Evolutionary conservation across 805 yeast genomes (phyloP).

Genomic region (Ogataea neopini): DNA sequence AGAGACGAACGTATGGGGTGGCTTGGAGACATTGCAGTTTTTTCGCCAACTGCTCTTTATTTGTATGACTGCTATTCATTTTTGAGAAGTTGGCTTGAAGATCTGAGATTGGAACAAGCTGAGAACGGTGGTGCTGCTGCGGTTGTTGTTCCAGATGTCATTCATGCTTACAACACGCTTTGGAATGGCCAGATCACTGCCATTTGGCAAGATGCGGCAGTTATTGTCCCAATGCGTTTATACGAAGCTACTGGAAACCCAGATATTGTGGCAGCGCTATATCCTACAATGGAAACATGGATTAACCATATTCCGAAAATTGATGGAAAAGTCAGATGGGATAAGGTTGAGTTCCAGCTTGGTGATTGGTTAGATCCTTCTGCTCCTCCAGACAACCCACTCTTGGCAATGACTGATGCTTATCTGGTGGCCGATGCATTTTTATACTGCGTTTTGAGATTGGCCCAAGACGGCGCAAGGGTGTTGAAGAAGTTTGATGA

Average conservation of each 20-base stretch:
- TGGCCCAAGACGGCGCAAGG: conserved; percentile 15
- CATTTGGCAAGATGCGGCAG: conserved; percentile 30
- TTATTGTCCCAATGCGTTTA: conserved; percentile 23
- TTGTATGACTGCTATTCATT: conserved; percentile 25
- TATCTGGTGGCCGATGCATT: conserved; percentile 29
- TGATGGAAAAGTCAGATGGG: conserved; percentile 19
- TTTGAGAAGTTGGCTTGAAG: conserved; percentile 25
- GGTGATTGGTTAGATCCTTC: conserved; percentile 34
- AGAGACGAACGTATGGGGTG: conserved; percentile 33
- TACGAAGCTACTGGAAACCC: conserved; percentile 15
- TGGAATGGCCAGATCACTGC: conserved; percentile 21
- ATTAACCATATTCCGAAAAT: conserved; percentile 19
- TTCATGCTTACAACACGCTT: conserved; percentile 15
- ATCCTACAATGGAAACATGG: conserved; percentile 19
- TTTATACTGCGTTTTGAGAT: conserved; percentile 16
- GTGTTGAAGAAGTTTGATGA: conserved; percentile 16
- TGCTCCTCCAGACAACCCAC: conserved; percentile 31
- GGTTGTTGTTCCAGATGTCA: conserved; percentile 25
- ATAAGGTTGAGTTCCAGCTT: conserved; percentile 25
- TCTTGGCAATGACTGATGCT: conserved; percentile 25
- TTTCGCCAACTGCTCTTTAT: conserved; percentile 27
- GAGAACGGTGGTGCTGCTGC: conserved; percentile 21
- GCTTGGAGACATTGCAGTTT: conserved; percentile 31
- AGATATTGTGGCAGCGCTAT: conserved; percentile 14
- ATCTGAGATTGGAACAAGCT: conserved; percentile 24